A percentile compares a stretch with the other conserved stretches of the same genome.
Conservation (phyloP, 305 asterid genomes). For the Solanum aculeatissimum region DNA sequence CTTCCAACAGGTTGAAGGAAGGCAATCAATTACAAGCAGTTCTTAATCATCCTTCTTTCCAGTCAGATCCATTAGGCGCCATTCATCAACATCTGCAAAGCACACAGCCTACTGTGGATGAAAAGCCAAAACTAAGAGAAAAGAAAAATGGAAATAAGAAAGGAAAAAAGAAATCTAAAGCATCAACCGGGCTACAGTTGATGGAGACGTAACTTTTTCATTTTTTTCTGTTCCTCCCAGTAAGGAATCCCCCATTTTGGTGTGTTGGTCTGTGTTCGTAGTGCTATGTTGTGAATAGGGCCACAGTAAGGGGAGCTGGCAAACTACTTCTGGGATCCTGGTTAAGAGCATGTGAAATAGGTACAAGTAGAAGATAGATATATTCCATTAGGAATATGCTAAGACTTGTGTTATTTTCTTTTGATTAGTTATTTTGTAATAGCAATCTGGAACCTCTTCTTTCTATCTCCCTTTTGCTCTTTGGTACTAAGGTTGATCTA, state of each 20-base stretch:
- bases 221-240: not conserved
- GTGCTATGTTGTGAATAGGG: not conserved
- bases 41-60: slow-evolving; percentile 43
- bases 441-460: not conserved
- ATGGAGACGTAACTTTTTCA: not conserved
- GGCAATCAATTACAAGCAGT: slow-evolving; percentile 46
- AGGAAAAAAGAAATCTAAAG: slow-evolving; percentile 1
- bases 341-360: not conserved
- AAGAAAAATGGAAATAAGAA: not conserved
- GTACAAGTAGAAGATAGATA: not conserved
- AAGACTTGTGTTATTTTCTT: not conserved
- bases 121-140: not conserved
- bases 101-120: not conserved
- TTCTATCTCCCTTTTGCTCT: not conserved
- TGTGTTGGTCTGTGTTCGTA: not conserved
- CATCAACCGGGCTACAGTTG: not conserved
- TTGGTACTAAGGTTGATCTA: not conserved
- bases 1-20: slow-evolving; percentile 55
- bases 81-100: slow-evolving; percentile 9
- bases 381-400: not conserved
- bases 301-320: not conserved
- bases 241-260: not conserved
- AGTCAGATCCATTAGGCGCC: slow-evolving; percentile 22
- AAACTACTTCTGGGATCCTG: not conserved
- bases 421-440: not conserved